A percentile compares a stretch with the other conserved stretches of the same genome.
Conservation (phyloP, 2,329 filamentous ascomycete species). For the Pseudodiploospora longispora region DNA sequence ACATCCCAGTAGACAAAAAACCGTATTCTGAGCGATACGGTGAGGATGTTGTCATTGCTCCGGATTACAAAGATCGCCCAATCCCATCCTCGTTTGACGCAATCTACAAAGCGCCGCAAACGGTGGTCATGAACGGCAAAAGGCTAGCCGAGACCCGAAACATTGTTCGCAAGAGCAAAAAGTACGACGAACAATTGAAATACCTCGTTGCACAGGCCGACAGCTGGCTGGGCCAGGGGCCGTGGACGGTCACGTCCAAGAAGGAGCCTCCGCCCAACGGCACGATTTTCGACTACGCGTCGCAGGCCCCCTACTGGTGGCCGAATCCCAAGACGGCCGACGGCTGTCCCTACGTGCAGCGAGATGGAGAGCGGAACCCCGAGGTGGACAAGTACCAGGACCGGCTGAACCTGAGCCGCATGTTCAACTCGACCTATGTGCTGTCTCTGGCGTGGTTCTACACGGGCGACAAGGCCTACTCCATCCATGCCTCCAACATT, state of each 20-base stretch:
- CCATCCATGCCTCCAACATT: slow-evolving; percentile 15
- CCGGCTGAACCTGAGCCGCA: slow-evolving; percentile 13
- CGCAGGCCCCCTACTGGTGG: slow-evolving; percentile 9
- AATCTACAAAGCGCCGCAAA: not conserved
- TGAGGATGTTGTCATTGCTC: no score
- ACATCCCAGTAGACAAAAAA: no score
- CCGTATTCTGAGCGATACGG: no score
- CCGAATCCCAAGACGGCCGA: slow-evolving; percentile 6
- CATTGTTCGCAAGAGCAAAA: no score
- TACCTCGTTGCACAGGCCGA: slow-evolving; percentile 12
- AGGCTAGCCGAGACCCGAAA: slow-evolving; percentile 1
- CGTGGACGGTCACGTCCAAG: slow-evolving; percentile 16
- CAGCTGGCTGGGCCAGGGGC: slow-evolving; percentile 17
- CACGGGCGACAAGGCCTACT: slow-evolving; percentile 16
- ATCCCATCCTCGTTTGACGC: no score
- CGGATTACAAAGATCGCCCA: no score
- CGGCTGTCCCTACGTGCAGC: slow-evolving; percentile 17
- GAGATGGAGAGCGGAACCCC: slow-evolving; percentile 19
- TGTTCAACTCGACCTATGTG: slow-evolving; percentile 17
- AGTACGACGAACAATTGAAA: not conserved
- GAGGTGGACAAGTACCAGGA: slow-evolving; percentile 16
- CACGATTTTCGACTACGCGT: slow-evolving; percentile 9
- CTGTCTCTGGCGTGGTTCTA: slow-evolving; percentile 20
- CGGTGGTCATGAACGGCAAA: slow-evolving; percentile 5
- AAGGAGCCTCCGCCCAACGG: slow-evolving; percentile 5